Base-by-base conservation (phyloP, 108 stramenopile genomes). In the Cyclotella cryptica region DNA sequence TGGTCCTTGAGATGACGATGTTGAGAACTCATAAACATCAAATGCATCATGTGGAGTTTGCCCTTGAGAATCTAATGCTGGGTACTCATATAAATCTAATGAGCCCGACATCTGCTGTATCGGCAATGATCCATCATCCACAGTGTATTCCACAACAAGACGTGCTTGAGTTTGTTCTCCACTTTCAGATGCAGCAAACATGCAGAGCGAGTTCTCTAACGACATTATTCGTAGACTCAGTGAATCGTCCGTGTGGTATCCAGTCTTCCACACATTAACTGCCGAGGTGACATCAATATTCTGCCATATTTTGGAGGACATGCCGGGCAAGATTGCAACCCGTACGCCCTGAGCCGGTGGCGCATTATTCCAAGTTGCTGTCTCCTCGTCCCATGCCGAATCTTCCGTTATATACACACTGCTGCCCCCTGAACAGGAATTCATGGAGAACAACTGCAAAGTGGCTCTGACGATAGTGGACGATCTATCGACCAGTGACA, bases 111-210 rank as follows among this genome's bases (percentile, higher is more conserved):
- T 26, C 21, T 12, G 55, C 5, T 26, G 55, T 22, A 22, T 55
- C 55, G 7, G 55, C 24, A 24, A 12, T 55, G n/a, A 65, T 10
- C n/a, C 64, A 17, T 26, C 9, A 39, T 62, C 39, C 61, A 41
- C 3, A 43, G 44, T 29, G 22, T 65, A 65, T 24, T 42, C 18
- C 13, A 65, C 44, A 45, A 65, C 28, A 17, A 65, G 13, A 18
- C 28, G n/a, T 24, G 64, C 43, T 43, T 26, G 15, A 10, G 12
- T 22, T 3, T 43, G 12, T 22, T 65, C 64, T 10, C 43, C 64
- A 65, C 64, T 65, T 21, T 65, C 64, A 18, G 10, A 13, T 6
- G 43, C 10, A 22, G 64, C 41, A 65, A 45, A 65, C 41, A 65
- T 43, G 45, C 64, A 65, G 13, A 43, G 43, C 12, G 22, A 26